Base-by-base conservation (phyloP, 148 eudicot species). In the Fagopyrum tataricum region DNA sequence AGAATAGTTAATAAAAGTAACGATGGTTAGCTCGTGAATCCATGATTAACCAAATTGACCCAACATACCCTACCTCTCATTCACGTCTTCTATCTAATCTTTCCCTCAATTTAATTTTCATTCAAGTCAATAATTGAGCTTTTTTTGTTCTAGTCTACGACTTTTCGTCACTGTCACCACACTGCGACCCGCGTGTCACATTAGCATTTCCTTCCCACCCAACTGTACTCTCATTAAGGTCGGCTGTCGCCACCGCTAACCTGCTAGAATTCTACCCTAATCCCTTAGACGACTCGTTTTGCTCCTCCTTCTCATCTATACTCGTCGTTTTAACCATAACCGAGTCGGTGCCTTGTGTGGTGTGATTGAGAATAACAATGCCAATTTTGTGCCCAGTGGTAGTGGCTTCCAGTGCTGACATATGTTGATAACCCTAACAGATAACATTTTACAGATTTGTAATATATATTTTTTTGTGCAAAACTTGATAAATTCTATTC, bases 261-360 rank as follows among this genome's bases (percentile, higher is more conserved):
- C 7, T 15, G 64, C 64, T 58, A 9, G 31, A 23, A 58, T 17
- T 17, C 67, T 61, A 61, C 67, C 67, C 67, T 61, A 61, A 61
- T 12, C 41, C 31, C 0, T 2, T 43, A 64, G 37, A 37, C 69
- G 44, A 14, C 10, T 42, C 69, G 69, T 64, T 64, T 64, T 43
- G 31, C 21, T 64, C 44, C 44, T 14, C 69, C 11, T 61, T 14
- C 1, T 64, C 7, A 18, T 6, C 69, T 64, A 9, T 2, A 13
- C 69, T 37, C 43, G n/a, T 39, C 69, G 69, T 64, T 64, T 64
- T 6, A 18, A 62, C 42, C 41, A 1, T 10, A 31, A 26, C 37
- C 6, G 18, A 37, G 69, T 64, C 69, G 69, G 69, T 64, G 69
- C 69, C 7, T 64, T 64, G 69, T 64, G 69, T 31, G 18, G 31